Evolutionary conservation across 306 rosid species (phyloP).

Genomic region (Cicer bijugum): DNA sequence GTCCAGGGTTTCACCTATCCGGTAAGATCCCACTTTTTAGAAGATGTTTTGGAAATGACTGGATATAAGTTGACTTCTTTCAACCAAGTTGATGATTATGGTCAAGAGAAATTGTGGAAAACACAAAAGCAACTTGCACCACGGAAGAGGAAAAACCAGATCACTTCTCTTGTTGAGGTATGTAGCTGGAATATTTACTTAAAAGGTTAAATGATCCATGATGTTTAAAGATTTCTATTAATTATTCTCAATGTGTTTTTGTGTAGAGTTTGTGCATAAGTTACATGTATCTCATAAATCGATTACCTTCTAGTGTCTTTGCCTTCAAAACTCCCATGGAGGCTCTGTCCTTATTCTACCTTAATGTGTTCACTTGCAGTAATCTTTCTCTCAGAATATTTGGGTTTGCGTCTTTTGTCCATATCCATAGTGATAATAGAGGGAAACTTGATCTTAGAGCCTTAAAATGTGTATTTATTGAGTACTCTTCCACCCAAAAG

Average conservation of each 20-base stretch:
- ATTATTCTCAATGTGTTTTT: slow-evolving; percentile 29
- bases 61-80: slow-evolving; percentile 83
- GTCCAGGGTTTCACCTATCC: slow-evolving; percentile 90
- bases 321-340: too few relatives aligned
- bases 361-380: too few relatives aligned
- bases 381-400: too few relatives aligned
- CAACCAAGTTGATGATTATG: slow-evolving; percentile 98
- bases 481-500: too few relatives aligned
- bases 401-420: too few relatives aligned
- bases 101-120: slow-evolving; percentile 98
- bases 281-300: background rate
- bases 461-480: too few relatives aligned
- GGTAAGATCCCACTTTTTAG: slow-evolving; percentile 80
- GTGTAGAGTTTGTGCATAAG: slow-evolving; percentile 8
- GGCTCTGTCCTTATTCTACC: too few relatives aligned
- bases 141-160: slow-evolving; percentile 90
- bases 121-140: slow-evolving; percentile 86
- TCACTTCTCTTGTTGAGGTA: slow-evolving; percentile 91
- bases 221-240: slow-evolving; percentile 13
- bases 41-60: slow-evolving; percentile 85
- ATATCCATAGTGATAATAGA: too few relatives aligned
- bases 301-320: too few relatives aligned
- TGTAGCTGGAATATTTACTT: slow-evolving; percentile 27
- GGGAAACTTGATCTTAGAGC: too few relatives aligned
- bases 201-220: slow-evolving; percentile 4